Percentiles rank a stretch among this genome's conserved stretches.
Conservation (phyloP, 1,139 yeast species). For the Sugiyamaella xylanicola region DNA sequence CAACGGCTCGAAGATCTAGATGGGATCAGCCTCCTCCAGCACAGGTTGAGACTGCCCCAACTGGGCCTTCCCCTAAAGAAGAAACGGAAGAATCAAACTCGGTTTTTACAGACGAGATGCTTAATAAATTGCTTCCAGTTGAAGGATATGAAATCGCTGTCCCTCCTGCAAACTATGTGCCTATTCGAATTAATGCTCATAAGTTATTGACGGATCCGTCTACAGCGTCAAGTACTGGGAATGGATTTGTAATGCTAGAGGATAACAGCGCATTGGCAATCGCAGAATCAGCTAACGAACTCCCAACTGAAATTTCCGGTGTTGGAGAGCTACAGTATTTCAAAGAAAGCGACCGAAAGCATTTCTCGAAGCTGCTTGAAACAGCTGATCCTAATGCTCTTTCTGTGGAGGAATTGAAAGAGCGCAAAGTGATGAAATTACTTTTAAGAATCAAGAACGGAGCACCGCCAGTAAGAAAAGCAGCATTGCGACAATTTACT, state of each 20-base stretch:
- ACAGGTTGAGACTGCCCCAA: conserved; percentile 16
- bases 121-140: conserved; percentile 56
- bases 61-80: conserved; percentile 27
- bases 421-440: conserved; percentile 62
- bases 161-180: conserved; percentile 54
- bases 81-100: conserved; percentile 38
- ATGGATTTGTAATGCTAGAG: conserved; percentile 41
- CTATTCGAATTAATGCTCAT: conserved; percentile 36
- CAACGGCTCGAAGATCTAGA: conserved; percentile 21
- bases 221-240: conserved; percentile 31
- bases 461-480: conserved; percentile 62
- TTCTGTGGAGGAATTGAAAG: conserved; percentile 57
- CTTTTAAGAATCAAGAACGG: conserved; percentile 80
- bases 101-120: conserved; percentile 52
- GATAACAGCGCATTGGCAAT: conserved; percentile 32
- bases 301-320: conserved; percentile 65
- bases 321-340: conserved; percentile 64
- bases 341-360: conserved; percentile 69
- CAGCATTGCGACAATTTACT: conserved; percentile 68
- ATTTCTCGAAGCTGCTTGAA: conserved; percentile 64
- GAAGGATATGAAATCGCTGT: conserved; percentile 52
- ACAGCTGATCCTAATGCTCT: conserved; percentile 43
- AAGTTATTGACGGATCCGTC: conserved; percentile 26
- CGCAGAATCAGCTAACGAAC: conserved; percentile 33
- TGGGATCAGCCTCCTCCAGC: conserved; percentile 25